A percentile compares a stretch with the other conserved stretches of the same genome.
Conservation (phyloP, 805 yeast species). For the Blastobotrys americana region DNA sequence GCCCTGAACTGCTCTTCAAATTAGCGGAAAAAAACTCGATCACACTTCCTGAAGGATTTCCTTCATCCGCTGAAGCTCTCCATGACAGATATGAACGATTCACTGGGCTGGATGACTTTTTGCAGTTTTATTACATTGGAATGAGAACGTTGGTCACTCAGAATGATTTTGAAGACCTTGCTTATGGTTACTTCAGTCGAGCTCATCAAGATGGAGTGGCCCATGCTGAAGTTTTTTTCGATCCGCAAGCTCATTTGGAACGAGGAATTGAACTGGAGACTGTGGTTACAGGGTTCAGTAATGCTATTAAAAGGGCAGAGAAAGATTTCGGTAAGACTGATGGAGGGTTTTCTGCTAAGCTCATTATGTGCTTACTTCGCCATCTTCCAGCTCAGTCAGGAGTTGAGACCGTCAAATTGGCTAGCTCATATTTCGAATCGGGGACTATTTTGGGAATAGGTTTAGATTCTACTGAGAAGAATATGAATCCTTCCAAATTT, state of each 20-base stretch:
- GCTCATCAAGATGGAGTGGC: constrained; percentile 26
- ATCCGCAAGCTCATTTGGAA: constrained; percentile 76
- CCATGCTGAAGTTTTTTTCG: constrained; percentile 75
- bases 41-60: constrained; percentile 54
- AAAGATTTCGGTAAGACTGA: constrained; percentile 38
- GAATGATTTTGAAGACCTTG: constrained; percentile 68
- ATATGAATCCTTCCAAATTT: constrained; percentile 68
- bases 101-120: constrained; percentile 66
- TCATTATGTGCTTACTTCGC: constrained; percentile 77
- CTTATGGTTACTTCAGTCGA: constrained; percentile 35
- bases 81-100: constrained; percentile 54
- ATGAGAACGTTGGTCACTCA: constrained; percentile 65
- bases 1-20: constrained; percentile 64
- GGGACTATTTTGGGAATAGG: constrained; percentile 71
- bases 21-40: constrained; percentile 61
- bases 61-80: constrained; percentile 50
- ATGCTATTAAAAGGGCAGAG: constrained; percentile 60
- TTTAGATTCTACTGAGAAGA: constrained; percentile 72
- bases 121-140: constrained; percentile 74
- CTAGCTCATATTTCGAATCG: constrained; percentile 44
- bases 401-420: constrained; percentile 47
- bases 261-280: constrained; percentile 54
- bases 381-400: constrained; percentile 61
- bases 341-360: constrained; percentile 61
- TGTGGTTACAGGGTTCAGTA: constrained; percentile 58